Conservation (phyloP, 495 filamentous ascomycete species). For the Lasiosphaeria miniovina region DNA sequence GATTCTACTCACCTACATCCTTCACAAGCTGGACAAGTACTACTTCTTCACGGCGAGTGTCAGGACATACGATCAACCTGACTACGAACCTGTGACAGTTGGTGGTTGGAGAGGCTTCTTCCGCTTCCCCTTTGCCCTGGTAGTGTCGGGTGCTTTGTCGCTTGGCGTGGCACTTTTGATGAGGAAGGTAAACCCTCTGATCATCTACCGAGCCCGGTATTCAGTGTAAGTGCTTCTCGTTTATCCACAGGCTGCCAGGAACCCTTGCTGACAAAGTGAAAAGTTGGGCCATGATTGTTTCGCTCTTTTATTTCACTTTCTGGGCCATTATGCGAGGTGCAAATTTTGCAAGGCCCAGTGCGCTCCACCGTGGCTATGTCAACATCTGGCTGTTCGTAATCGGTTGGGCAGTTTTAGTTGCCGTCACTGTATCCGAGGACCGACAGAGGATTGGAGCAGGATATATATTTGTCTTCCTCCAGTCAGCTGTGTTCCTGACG, state of each 20-base stretch:
- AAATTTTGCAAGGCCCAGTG: slow-evolving; percentile 79
- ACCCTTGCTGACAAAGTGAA: slow-evolving; percentile 19
- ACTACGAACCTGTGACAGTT: slow-evolving; percentile 59
- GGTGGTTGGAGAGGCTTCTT: slow-evolving; percentile 79
- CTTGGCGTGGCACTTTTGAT: slow-evolving; percentile 75
- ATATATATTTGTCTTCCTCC: slow-evolving; percentile 82
- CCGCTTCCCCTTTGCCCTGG: slow-evolving; percentile 75
- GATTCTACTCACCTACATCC: slow-evolving; percentile 63
- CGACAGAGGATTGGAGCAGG: slow-evolving; percentile 67
- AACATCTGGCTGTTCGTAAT: slow-evolving; percentile 79
- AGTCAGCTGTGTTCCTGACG: slow-evolving; percentile 70
- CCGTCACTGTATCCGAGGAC: slow-evolving; percentile 69
- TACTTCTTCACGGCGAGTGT: slow-evolving; percentile 64
- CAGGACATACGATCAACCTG: slow-evolving; percentile 56
- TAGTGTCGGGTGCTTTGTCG: slow-evolving; percentile 63
- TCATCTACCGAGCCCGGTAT: slow-evolving; percentile 82
- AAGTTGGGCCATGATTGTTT: slow-evolving; percentile 79
- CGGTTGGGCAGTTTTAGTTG: slow-evolving; percentile 69
- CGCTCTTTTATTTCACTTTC: slow-evolving; percentile 71
- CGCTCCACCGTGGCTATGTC: slow-evolving; percentile 76
- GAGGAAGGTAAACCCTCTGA: slow-evolving; percentile 78
- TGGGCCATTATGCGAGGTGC: slow-evolving; percentile 85
- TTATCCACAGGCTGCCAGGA: slow-evolving; percentile 1
- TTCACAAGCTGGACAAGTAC: slow-evolving; percentile 72
- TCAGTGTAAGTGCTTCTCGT: slow-evolving; percentile 53